A percentile compares a stretch with the other conserved stretches of the same genome.
These are phyloP conservation scores for Pugionium cornutum DNA, from an alignment of 345 rosid genomes.

Conservation along the genomic window DNA sequence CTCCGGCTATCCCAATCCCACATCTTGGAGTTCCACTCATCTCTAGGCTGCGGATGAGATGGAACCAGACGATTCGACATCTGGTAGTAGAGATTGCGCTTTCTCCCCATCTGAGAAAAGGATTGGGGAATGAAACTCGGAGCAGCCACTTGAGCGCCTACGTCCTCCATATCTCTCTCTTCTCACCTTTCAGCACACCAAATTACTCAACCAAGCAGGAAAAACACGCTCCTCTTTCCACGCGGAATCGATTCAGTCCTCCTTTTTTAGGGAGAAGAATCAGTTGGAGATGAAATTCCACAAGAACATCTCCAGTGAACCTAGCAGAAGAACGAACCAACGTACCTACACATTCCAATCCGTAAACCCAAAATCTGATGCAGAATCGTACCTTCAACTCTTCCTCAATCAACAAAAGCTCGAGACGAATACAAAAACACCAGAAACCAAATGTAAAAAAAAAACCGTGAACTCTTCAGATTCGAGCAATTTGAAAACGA, in stretches of 20 bases:
- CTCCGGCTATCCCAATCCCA: conserved; percentile 86
- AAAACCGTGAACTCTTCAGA: conserved; percentile 11
- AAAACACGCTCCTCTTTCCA: not conserved
- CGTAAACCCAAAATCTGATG: not conserved
- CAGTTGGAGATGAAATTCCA: not conserved
- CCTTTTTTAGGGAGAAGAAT: not conserved
- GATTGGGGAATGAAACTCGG: conserved; percentile 61
- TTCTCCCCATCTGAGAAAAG: conserved; percentile 56
- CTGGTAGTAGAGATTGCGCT: conserved; percentile 62
- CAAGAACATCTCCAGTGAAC: conserved; percentile 1
- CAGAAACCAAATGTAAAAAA: not conserved
- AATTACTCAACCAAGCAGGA: not conserved
- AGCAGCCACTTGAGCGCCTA: conserved; percentile 68
- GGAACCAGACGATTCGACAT: conserved; percentile 28
- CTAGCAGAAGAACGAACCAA: conserved; percentile 10
- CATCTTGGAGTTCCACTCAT: conserved; percentile 65
- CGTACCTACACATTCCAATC: conserved; percentile 14
- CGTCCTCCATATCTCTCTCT: conserved; percentile 63
- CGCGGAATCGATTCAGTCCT: conserved; percentile 20
- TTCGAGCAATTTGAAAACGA: conserved; percentile 25
- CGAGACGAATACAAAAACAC: not conserved
- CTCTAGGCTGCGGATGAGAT: conserved; percentile 39
- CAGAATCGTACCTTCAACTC: conserved; percentile 22
- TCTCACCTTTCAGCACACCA: not conserved
- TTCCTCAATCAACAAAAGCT: conserved; percentile 12